These are phyloP conservation scores for Globisporangium acanthophoron DNA, from an alignment of 352 stramenopile genomes.

Conservation along the genomic window DNA sequence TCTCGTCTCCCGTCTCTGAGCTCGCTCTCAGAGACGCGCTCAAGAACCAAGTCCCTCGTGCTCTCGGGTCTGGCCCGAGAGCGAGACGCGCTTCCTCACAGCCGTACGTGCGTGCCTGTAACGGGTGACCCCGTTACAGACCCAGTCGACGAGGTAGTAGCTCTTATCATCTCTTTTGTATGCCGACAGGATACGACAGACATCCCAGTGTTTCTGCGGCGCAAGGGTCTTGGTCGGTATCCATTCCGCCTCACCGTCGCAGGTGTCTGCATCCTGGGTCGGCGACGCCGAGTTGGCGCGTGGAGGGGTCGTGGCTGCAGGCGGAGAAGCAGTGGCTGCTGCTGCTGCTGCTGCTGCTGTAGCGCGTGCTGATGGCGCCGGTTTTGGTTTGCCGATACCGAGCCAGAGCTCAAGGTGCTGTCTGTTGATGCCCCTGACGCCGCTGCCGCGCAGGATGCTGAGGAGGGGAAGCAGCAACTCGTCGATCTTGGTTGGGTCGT, in stretches of 20 bases:
- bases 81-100: too few relatives aligned
- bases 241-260: background rate
- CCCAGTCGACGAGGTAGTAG: background rate
- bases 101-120: too few relatives aligned
- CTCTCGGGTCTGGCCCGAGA: too few relatives aligned
- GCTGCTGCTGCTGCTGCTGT: background rate
- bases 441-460: background rate
- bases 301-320: background rate
- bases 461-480: background rate
- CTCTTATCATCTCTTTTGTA: background rate
- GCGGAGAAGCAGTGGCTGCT: background rate
- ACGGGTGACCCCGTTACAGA: too few relatives aligned
- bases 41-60: too few relatives aligned
- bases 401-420: background rate
- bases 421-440: background rate
- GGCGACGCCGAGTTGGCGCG: background rate
- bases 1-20: too few relatives aligned
- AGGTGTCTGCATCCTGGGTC: background rate
- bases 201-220: background rate
- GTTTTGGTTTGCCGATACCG: too few relatives aligned
- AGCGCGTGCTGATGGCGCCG: background rate
- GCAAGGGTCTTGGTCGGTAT: background rate
- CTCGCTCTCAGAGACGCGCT: too few relatives aligned
- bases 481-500: background rate
- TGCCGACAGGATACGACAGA: background rate